Percentiles rank a stretch among this genome's conserved stretches.
Evolutionary conservation across 2,329 filamentous ascomycete genomes (phyloP).

Genomic region (Sporothrix mexicana): DNA sequence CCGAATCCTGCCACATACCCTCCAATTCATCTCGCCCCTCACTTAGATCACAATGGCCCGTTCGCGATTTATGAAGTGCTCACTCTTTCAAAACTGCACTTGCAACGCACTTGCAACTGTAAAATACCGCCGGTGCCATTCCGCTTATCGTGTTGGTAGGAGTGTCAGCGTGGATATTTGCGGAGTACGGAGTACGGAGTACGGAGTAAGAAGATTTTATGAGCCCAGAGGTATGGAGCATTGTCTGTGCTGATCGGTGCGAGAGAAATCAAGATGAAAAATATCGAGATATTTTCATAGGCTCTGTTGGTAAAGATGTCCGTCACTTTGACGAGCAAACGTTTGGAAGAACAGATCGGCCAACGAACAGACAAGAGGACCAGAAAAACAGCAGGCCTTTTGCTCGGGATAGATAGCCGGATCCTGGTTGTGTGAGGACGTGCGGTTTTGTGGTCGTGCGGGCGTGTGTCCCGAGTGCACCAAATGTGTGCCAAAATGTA

Average conservation of each 20-base stretch:
- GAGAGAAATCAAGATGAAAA: background rate
- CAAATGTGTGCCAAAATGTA: background rate
- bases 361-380: constrained; percentile 25
- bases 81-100: background rate
- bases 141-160: constrained; percentile 8
- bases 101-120: background rate
- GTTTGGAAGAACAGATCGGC: background rate
- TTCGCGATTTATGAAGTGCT: background rate
- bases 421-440: background rate
- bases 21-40: background rate
- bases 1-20: background rate
- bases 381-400: constrained; percentile 9
- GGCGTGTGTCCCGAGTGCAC: background rate
- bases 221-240: background rate
- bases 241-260: background rate
- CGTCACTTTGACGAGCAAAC: constrained; percentile 16
- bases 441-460: constrained; percentile 7
- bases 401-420: constrained; percentile 4
- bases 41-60: background rate
- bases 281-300: background rate
- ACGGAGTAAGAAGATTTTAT: background rate
- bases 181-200: constrained; percentile 4
- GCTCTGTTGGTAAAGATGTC: background rate
- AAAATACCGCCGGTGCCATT: constrained; percentile 13
- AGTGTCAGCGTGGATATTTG: background rate